A percentile compares a stretch with the other conserved stretches of the same genome.
These are phyloP conservation scores for Aegilops bicornis DNA, from an alignment of 176 grass and related monocot genomes.

Conservation along the genomic window DNA sequence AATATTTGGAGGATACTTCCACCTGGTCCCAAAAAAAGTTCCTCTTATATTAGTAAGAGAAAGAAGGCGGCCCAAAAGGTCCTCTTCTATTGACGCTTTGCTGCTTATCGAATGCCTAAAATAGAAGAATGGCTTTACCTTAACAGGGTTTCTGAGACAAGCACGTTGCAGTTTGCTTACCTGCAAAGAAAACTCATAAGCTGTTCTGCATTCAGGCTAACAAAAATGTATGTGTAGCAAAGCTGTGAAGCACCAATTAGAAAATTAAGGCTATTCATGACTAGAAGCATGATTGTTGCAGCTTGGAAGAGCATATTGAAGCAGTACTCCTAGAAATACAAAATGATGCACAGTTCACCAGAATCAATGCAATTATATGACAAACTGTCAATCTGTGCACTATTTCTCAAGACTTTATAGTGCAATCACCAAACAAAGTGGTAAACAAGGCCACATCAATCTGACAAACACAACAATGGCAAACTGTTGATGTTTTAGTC, in stretches of 20 bases:
- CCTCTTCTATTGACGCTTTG: neutral
- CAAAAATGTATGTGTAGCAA: neutral
- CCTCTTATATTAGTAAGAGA: constrained; percentile 8
- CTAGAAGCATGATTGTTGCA: neutral
- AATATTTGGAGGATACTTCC: constrained; percentile 78
- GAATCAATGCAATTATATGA: neutral
- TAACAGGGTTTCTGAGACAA: constrained; percentile 91
- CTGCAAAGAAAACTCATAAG: constrained; percentile 34
- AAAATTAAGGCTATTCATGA: neutral
- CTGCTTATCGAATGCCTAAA: constrained; percentile 4
- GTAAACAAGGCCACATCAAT: neutral
- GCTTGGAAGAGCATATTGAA: neutral
- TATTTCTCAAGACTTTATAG: neutral
- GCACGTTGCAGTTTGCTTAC: constrained; percentile 88
- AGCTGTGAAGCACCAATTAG: neutral
- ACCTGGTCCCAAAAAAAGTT: constrained; percentile 43
- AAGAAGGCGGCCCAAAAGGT: neutral
- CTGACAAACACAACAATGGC: neutral
- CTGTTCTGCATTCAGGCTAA: constrained; percentile 22
- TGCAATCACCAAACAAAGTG: neutral
- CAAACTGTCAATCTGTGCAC: neutral
- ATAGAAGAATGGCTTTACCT: constrained; percentile 47
- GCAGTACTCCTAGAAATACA: neutral
- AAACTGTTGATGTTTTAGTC: neutral
- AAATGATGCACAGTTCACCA: neutral